Conservation (phyloP, 2,329 filamentous ascomycete species). For the Exophiala aquamarina region DNA sequence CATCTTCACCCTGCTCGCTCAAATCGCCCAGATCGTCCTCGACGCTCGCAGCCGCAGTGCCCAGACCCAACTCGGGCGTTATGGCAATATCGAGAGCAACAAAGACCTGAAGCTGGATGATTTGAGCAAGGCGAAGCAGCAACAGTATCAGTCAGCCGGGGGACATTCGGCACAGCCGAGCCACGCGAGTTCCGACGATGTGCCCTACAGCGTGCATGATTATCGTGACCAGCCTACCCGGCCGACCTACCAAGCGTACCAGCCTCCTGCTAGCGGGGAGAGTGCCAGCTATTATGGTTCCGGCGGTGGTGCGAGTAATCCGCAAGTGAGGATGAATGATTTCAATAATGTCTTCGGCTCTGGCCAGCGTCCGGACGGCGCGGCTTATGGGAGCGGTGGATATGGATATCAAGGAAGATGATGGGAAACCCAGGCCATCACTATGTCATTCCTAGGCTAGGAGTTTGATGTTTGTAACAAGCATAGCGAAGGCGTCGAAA, state of each 20-base stretch:
- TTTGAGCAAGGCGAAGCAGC: slow-evolving; percentile 26
- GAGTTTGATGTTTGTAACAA: too few relatives aligned
- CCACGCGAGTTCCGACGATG: slow-evolving; percentile 8
- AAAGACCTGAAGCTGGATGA: slow-evolving; percentile 37
- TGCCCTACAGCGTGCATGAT: slow-evolving; percentile 14
- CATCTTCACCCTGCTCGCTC: slow-evolving; percentile 47
- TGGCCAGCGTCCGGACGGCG: too few relatives aligned
- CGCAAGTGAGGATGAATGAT: slow-evolving; percentile 14
- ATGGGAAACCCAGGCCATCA: too few relatives aligned
- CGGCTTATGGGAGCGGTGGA: not conserved
- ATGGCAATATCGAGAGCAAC: slow-evolving; percentile 44
- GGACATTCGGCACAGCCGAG: not conserved
- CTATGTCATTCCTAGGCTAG: too few relatives aligned
- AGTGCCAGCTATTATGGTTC: not conserved
- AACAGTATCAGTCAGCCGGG: not conserved
- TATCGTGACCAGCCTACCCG: slow-evolving; percentile 5
- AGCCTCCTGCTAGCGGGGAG: not conserved
- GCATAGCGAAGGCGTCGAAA: too few relatives aligned
- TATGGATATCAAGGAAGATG: not conserved
- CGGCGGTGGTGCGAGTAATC: not conserved
- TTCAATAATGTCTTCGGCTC: slow-evolving; percentile 2
- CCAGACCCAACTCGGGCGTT: slow-evolving; percentile 47
- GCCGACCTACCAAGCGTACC: not conserved
- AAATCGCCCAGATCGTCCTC: slow-evolving; percentile 48
- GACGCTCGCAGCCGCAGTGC: slow-evolving; percentile 51